phyloP scores from a whole-genome alignment of 1,284 basidiomycete genomes.

The Marasmius fiardii region DNA sequence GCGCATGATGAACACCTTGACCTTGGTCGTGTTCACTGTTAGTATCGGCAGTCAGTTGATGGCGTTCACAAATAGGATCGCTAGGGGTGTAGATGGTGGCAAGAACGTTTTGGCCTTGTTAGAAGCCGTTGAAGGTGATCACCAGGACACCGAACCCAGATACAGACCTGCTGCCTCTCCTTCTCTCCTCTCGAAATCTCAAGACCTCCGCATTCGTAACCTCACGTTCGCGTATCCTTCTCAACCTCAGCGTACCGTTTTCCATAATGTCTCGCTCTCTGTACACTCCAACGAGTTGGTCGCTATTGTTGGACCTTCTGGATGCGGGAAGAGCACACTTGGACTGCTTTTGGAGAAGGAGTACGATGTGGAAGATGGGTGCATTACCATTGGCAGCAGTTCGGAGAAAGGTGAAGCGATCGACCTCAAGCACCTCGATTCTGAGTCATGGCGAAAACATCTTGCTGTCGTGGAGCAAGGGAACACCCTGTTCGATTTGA shows the following conservation, averaged over 20 bases:
- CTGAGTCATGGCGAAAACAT: slow-evolving; percentile 74
- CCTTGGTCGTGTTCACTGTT: slow-evolving; percentile 91
- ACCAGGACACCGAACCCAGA: slow-evolving; percentile 61
- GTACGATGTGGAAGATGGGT: slow-evolving; percentile 74
- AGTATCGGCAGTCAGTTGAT: slow-evolving; percentile 89
- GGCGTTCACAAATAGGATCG: slow-evolving; percentile 80
- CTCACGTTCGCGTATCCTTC: slow-evolving; percentile 84
- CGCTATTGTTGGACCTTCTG: slow-evolving; percentile 85
- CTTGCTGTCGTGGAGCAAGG: slow-evolving; percentile 85
- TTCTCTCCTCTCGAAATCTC: slow-evolving; percentile 50
- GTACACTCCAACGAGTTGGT: slow-evolving; percentile 77
- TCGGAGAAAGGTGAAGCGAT: slow-evolving; percentile 14
- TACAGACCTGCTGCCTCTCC: slow-evolving; percentile 54
- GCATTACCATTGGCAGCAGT: slow-evolving; percentile 51
- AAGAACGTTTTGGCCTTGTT: slow-evolving; percentile 58
- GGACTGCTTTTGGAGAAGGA: slow-evolving; percentile 80
- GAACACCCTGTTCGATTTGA: slow-evolving; percentile 84
- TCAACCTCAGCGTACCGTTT: slow-evolving; percentile 68
- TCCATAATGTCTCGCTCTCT: slow-evolving; percentile 63
- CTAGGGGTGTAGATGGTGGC: slow-evolving; percentile 79
- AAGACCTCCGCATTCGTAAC: slow-evolving; percentile 57
- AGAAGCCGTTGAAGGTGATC: slow-evolving; percentile 59
- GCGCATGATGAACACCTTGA: slow-evolving; percentile 86
- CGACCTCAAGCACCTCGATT: slow-evolving; percentile 56
- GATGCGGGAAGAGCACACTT: slow-evolving; percentile 88